These are phyloP conservation scores for Fragaria iinumae DNA, from an alignment of 306 rosid species.

Conservation along the genomic window DNA sequence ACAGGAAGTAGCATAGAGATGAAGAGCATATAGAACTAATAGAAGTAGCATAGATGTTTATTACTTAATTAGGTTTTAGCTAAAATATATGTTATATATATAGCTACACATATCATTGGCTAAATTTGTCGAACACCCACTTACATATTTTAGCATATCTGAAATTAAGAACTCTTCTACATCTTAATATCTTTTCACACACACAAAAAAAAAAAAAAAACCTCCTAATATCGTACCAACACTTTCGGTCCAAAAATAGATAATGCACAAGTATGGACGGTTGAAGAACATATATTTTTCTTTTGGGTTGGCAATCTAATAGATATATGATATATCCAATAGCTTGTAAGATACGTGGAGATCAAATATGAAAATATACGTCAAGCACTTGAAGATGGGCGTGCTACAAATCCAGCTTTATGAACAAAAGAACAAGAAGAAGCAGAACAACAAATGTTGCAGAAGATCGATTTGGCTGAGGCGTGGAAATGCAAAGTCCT, in stretches of 20 bases:
- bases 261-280: neutral
- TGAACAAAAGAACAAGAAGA: neutral
- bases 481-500: neutral
- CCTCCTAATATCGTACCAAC: neutral
- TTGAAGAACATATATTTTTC: neutral
- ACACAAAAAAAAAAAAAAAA: too few species aligned
- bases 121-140: neutral
- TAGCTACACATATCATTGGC: neutral
- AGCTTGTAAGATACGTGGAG: slow-evolving; percentile 10
- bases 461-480: neutral
- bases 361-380: neutral
- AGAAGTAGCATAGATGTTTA: neutral
- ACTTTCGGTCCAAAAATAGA: neutral
- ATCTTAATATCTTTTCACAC: too few species aligned
- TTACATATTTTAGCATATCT: neutral
- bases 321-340: neutral
- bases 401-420: neutral
- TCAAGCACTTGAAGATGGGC: slow-evolving; percentile 1
- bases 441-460: neutral
- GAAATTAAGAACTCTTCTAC: too few species aligned
- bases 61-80: neutral
- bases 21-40: neutral
- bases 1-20: neutral
- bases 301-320: neutral
- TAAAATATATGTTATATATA: too few species aligned